phyloP scores from a whole-genome alignment of 225 moss, liverwort and hornwort genomes.

The Pleurozium schreberi region DNA sequence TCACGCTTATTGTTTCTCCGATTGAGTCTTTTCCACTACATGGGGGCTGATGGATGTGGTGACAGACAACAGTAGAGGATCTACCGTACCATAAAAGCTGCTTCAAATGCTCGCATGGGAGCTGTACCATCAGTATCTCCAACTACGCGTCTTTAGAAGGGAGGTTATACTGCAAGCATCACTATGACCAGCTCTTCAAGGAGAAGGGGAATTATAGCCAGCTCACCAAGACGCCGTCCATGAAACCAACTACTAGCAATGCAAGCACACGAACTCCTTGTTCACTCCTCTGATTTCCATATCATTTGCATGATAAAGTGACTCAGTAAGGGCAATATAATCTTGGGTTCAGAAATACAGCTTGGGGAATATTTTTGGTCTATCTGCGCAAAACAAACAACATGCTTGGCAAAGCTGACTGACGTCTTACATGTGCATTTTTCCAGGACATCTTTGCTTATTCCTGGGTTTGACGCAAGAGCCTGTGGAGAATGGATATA shows the following conservation, averaged over 20 bases:
- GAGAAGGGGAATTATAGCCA: slow-evolving; percentile 92
- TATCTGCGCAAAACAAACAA: background rate
- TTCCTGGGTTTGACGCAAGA: slow-evolving; percentile 26
- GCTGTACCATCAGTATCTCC: slow-evolving; percentile 67
- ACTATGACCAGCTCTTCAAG: slow-evolving; percentile 88
- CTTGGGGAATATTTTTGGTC: background rate
- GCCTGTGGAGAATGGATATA: background rate
- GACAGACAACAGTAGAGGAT: slow-evolving; percentile 76
- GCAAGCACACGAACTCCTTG: slow-evolving; percentile 5
- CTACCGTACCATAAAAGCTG: slow-evolving; percentile 83
- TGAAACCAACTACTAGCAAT: slow-evolving; percentile 53
- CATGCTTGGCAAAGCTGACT: background rate
- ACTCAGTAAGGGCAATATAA: background rate
- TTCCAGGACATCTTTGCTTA: slow-evolving; percentile 30
- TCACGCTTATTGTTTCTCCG: background rate
- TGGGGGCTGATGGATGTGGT: background rate
- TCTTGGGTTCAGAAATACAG: background rate
- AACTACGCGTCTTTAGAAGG: slow-evolving; percentile 85
- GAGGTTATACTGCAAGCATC: slow-evolving; percentile 85
- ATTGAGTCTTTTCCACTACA: background rate
- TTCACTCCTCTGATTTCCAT: background rate
- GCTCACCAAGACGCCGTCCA: slow-evolving; percentile 64
- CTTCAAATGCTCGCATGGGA: slow-evolving; percentile 87
- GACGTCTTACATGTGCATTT: background rate
- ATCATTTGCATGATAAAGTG: background rate